These are phyloP conservation scores for Dendrostoma leiphaemia DNA, from an alignment of 2,329 filamentous ascomycete species.

Conservation along the genomic window DNA sequence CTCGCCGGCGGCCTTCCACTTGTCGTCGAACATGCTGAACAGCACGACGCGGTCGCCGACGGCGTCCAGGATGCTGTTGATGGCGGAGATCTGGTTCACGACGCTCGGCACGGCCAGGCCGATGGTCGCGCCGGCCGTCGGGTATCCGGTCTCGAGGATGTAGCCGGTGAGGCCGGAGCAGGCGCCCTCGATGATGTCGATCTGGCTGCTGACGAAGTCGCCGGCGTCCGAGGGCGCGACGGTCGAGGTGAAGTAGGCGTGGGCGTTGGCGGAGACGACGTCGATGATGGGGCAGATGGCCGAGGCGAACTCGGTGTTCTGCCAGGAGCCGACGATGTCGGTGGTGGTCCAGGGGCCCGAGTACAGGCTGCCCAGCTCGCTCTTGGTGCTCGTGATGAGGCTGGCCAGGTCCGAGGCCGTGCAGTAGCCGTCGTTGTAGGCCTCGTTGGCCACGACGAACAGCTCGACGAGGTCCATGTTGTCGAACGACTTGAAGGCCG, in stretches of 20 bases:
- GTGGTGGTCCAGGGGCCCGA: conserved; percentile 76
- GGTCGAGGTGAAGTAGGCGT: conserved; percentile 87
- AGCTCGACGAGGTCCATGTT: conserved; percentile 76
- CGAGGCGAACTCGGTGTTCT: conserved; percentile 55
- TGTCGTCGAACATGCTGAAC: conserved; percentile 78
- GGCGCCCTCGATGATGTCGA: conserved; percentile 64
- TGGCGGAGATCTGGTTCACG: conserved; percentile 67
- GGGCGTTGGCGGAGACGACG: conserved; percentile 80
- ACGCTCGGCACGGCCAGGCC: conserved; percentile 68
- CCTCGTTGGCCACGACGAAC: conserved; percentile 88
- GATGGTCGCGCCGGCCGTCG: conserved; percentile 66
- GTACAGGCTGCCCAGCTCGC: conserved; percentile 68
- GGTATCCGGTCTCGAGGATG: conserved; percentile 93
- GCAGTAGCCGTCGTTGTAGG: conserved; percentile 72
- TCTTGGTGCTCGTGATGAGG: conserved; percentile 69
- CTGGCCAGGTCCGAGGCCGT: conserved; percentile 60
- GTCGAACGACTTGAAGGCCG: conserved; percentile 68
- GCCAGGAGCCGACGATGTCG: conserved; percentile 79
- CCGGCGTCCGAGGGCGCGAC: conserved; percentile 66
- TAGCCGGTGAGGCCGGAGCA: conserved; percentile 73
- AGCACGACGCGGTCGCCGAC: conserved; percentile 71
- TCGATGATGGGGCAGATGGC: conserved; percentile 73
- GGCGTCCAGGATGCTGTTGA: conserved; percentile 65
- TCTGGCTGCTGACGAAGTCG: conserved; percentile 70
- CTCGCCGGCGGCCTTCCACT: conserved; percentile 72